Base-by-base conservation (phyloP, 352 stramenopile species). In the Aphanomyces invadans region DNA sequence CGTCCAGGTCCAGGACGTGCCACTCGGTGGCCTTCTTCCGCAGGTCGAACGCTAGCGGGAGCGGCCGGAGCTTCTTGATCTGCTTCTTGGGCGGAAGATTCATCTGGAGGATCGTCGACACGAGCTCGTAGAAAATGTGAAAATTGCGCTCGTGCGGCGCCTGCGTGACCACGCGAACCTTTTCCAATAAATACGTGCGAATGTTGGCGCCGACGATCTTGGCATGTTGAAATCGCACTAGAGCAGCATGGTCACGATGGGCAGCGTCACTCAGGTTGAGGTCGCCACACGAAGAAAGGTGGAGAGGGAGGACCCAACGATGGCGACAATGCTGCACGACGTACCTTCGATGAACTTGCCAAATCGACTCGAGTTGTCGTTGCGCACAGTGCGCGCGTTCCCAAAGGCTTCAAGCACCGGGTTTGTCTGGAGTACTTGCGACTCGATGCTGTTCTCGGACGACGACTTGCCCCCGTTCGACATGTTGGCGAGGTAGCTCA, bases 111-210 rank as follows among this genome's bases (percentile, higher is more conserved):
- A 62, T 49, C 52, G 48, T 70, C 32, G 64, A 69, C 32, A 81
- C 42, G 29, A 95, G 78, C 53, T 95, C 79, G 73, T 95, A 95
- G 62, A 95, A 92, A 61, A 93, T 84, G 75, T 95, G 87, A 44
- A 93, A 95, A 62, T 92, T 93, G 65, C 86, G 83, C 64, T 95
- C 87, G 51, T 86, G 68, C 0, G 68, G 51, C 1, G 78, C 77
- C 68, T 94, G 89, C 54, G 81, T 83, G 59, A 95, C 87, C 55
- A 97, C 77, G 62, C 89, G 82, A 39, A 95, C 92, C 74, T 98
- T 98, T 73, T 98, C 95, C 33, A 98, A 78, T 31, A 98, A 72
- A 62, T 98, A 98, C 31, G 85, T 96, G 69, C 84, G 82, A 59
- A 97, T 93, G 9, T 76, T 77, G 23, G 87, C 89, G 21, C 90